Percentiles rank a stretch among this genome's conserved stretches.
phyloP scores from a whole-genome alignment of 768 basidiomycete species.

The Mycena venus region DNA sequence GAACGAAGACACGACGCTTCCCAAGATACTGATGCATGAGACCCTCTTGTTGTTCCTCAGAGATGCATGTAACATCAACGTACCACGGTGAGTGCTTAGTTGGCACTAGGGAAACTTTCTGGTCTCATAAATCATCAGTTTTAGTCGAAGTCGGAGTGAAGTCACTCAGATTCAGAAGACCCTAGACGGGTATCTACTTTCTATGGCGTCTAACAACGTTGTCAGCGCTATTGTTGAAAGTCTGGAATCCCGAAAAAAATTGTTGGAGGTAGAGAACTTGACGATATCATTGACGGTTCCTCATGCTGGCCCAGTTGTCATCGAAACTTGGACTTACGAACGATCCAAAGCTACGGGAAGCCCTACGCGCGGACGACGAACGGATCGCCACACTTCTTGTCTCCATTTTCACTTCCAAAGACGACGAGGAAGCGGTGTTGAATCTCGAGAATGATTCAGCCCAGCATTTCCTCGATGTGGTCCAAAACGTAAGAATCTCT shows the following conservation, averaged over 20 bases:
- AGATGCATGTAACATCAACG: too few species aligned
- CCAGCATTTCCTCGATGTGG: slow-evolving; percentile 5
- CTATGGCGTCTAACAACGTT: background rate
- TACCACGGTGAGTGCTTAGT: too few species aligned
- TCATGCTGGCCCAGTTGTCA: background rate
- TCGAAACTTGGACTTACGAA: slow-evolving; percentile 1
- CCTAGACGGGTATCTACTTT: background rate
- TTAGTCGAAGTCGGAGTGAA: too few species aligned
- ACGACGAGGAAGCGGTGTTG: background rate
- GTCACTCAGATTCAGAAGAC: background rate
- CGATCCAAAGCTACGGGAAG: background rate
- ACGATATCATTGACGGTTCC: too few species aligned
- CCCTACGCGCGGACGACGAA: background rate
- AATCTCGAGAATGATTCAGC: background rate
- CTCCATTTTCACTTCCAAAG: background rate
- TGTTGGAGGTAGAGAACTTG: background rate
- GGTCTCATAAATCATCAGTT: too few species aligned
- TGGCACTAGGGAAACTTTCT: too few species aligned
- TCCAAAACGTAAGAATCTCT: background rate
- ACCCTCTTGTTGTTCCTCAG: too few species aligned
- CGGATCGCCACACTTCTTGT: background rate
- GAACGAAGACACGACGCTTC: too few species aligned
- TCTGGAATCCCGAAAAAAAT: slow-evolving; percentile 6
- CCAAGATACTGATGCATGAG: too few species aligned
- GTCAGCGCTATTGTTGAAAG: slow-evolving; percentile 12